A percentile compares a stretch with the other conserved stretches of the same genome.
phyloP scores from a whole-genome alignment of 257 asterid genomes.

The Capsicum pubescens region DNA sequence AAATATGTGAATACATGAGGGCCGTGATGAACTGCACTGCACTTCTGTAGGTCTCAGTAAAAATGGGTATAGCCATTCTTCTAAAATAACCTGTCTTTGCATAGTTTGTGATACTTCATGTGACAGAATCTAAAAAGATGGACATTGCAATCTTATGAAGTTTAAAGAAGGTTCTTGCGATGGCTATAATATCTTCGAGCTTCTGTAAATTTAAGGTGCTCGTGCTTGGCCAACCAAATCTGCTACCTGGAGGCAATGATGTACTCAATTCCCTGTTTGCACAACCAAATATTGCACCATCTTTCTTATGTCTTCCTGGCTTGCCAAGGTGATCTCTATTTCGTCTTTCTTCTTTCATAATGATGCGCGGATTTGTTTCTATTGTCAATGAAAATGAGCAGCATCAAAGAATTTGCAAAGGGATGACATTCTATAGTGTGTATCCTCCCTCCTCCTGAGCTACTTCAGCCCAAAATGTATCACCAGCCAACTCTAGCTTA shows the following conservation, averaged over 20 bases:
- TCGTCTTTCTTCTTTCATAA: not conserved
- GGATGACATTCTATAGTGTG: not conserved
- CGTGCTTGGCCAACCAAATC: not conserved
- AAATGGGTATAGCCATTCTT: not conserved
- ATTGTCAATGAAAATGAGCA: not conserved
- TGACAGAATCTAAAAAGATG: not conserved
- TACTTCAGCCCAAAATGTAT: not conserved
- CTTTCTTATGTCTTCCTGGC: not conserved
- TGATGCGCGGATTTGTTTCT: not conserved
- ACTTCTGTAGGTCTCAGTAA: no score
- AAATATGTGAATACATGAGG: no score
- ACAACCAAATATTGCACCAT: not conserved
- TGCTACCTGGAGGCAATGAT: not conserved
- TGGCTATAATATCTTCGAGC: not conserved
- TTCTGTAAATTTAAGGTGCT: constrained; percentile 16
- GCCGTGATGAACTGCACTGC: no score
- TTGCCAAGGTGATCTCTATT: no score
- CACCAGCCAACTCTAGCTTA: not conserved
- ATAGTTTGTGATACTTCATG: constrained; percentile 1
- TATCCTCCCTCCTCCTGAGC: not conserved
- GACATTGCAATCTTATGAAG: not conserved
- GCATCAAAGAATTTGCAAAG: not conserved
- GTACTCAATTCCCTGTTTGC: constrained; percentile 13
- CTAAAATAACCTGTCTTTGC: not conserved
- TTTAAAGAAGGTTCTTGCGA: not conserved